Evolutionary conservation across 139 green algal species (phyloP).

Genomic region (Chlorella ohadii): DNA sequence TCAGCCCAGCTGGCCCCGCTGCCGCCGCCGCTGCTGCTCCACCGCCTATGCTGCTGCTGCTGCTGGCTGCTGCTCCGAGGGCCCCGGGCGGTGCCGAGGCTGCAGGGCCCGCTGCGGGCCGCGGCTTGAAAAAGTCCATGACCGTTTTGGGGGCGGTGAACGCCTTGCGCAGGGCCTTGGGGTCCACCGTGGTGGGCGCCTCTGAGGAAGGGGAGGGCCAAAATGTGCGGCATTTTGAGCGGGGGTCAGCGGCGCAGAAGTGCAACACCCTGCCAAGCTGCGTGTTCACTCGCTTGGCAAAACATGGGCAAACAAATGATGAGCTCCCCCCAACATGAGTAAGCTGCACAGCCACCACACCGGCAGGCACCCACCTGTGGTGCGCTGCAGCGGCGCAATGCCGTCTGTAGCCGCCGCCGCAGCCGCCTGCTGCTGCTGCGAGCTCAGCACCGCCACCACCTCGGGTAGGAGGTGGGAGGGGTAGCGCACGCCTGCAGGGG

Average conservation of each 20-base stretch:
- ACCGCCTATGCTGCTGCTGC: too few relatives aligned
- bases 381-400: not conserved
- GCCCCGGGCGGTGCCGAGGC: not conserved
- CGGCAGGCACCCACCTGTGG: not conserved
- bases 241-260: too few relatives aligned
- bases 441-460: conserved; percentile 59
- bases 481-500: conserved; percentile 71
- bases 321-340: not conserved
- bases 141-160: conserved; percentile 59
- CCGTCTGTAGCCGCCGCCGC: not conserved
- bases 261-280: too few relatives aligned
- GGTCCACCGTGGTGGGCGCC: conserved; percentile 56
- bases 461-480: conserved; percentile 67
- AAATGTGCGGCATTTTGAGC: too few relatives aligned
- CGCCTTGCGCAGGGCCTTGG: conserved; percentile 46
- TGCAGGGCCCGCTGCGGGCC: not conserved
- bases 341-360: too few relatives aligned
- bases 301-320: not conserved
- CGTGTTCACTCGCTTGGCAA: not conserved
- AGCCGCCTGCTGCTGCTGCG: conserved; percentile 29
- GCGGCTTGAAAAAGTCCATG: conserved; percentile 62
- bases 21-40: not conserved
- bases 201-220: conserved; percentile 35
- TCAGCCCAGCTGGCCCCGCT: not conserved
- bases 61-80: not conserved